Evolutionary conservation across 164 flowering plant species (phyloP).

Genomic region (Piper longum): DNA sequence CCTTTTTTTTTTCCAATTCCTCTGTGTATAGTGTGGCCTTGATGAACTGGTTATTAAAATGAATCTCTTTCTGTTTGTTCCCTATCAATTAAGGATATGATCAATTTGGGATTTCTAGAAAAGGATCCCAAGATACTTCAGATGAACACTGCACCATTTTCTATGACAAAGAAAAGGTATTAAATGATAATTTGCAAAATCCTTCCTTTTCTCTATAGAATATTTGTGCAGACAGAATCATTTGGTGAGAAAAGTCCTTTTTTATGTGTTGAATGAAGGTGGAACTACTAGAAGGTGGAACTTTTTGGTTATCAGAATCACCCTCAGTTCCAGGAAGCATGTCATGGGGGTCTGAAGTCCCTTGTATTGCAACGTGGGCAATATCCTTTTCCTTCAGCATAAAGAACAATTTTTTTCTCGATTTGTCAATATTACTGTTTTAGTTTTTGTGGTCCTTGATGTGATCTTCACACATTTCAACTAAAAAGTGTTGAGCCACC

Average conservation of each 20-base stretch:
- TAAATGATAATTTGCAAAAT: background rate
- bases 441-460: slow-evolving; percentile 45
- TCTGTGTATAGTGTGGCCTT: background rate
- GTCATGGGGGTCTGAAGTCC: slow-evolving; percentile 81
- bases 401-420: background rate
- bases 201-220: background rate
- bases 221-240: background rate
- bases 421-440: background rate
- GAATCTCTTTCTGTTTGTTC: background rate
- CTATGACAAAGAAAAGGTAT: slow-evolving; percentile 88
- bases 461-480: slow-evolving; percentile 79
- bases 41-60: background rate
- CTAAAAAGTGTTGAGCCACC: slow-evolving; percentile 90
- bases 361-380: slow-evolving; percentile 91
- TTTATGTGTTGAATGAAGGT: slow-evolving; percentile 32
- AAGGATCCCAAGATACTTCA: slow-evolving; percentile 69
- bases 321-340: slow-evolving; percentile 95
- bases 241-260: background rate
- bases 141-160: slow-evolving; percentile 84
- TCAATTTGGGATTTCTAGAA: slow-evolving; percentile 87
- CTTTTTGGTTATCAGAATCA: slow-evolving; percentile 96
- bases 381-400: slow-evolving; percentile 50
- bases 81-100: slow-evolving; percentile 40
- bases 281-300: slow-evolving; percentile 89
- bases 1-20: too few species aligned